These are phyloP conservation scores for Rickenella mellea DNA, from an alignment of 768 basidiomycete species.

Conservation along the genomic window DNA sequence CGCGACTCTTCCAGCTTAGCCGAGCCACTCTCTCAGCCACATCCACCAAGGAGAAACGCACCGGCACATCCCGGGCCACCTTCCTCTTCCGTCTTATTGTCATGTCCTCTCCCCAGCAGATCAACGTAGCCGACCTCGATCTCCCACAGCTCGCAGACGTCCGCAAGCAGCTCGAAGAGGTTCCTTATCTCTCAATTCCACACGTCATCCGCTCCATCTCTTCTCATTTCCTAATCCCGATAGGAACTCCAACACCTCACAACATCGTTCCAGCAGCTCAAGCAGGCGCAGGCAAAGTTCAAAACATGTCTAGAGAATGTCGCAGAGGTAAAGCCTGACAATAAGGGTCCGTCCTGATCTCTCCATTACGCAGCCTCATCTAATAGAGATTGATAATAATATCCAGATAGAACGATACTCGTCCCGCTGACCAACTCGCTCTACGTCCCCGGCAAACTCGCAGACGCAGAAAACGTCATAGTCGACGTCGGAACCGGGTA, in stretches of 20 bases:
- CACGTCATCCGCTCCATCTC: conserved; percentile 3
- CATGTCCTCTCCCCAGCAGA: conserved; percentile 64
- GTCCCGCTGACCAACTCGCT: conserved; percentile 92
- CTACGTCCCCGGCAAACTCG: conserved; percentile 87
- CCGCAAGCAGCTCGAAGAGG: conserved; percentile 87
- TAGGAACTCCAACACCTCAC: conserved; percentile 92
- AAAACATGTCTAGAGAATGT: conserved; percentile 78
- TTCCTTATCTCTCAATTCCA: conserved; percentile 21
- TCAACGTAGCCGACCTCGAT: conserved; percentile 78
- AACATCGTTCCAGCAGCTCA: conserved; percentile 85
- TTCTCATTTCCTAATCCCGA: conserved; percentile 1
- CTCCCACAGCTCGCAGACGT: conserved; percentile 83
- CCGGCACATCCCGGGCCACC: too few species aligned
- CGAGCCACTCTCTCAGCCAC: too few species aligned
- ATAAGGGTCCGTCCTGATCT: conserved; percentile 35
- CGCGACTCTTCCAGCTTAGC: too few species aligned
- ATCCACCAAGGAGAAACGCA: too few species aligned
- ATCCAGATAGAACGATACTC: conserved; percentile 73
- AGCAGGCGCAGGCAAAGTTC: conserved; percentile 90
- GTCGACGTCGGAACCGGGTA: conserved; percentile 96
- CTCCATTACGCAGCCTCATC: not conserved
- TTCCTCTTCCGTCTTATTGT: too few species aligned
- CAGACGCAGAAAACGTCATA: conserved; percentile 77
- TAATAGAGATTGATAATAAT: not conserved
- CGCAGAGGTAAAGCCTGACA: conserved; percentile 59